Percentiles rank a stretch among this genome's conserved stretches.
Conservation (phyloP, 257 asterid genomes). For the Nyctanthes arbortristis region DNA sequence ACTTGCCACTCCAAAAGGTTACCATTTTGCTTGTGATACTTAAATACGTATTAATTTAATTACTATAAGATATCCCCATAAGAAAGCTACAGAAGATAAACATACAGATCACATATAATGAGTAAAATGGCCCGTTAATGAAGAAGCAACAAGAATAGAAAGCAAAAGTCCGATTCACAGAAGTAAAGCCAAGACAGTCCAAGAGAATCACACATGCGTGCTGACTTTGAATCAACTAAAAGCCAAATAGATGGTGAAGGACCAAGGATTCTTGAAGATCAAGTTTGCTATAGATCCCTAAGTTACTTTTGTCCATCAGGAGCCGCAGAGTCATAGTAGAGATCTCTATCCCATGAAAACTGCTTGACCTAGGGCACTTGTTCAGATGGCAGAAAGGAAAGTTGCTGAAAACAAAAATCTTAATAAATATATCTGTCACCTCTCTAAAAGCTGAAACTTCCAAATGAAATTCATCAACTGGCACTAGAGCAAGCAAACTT, state of each 20-base stretch:
- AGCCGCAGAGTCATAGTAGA: neutral
- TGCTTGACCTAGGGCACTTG: neutral
- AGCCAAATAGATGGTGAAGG: neutral
- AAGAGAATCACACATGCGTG: neutral
- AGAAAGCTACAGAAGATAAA: neutral
- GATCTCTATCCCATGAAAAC: neutral
- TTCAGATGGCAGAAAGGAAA: neutral
- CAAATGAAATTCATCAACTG: neutral
- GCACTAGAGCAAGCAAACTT: neutral
- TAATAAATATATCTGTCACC: neutral
- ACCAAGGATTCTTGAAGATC: neutral
- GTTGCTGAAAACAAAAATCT: neutral
- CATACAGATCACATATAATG: neutral
- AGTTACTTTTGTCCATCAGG: no score
- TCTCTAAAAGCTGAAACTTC: neutral
- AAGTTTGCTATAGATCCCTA: neutral
- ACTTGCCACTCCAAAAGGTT: neutral
- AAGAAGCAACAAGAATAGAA: neutral
- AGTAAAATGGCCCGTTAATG: neutral
- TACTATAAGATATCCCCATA: neutral
- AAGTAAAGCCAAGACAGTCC: slow-evolving; percentile 1
- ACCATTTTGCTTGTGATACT: neutral
- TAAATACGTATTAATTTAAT: neutral
- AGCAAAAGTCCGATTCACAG: neutral
- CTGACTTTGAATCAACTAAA: neutral